Conservation (phyloP, 371 early-diverging fungal species). For the Lichtheimia ramosa region DNA sequence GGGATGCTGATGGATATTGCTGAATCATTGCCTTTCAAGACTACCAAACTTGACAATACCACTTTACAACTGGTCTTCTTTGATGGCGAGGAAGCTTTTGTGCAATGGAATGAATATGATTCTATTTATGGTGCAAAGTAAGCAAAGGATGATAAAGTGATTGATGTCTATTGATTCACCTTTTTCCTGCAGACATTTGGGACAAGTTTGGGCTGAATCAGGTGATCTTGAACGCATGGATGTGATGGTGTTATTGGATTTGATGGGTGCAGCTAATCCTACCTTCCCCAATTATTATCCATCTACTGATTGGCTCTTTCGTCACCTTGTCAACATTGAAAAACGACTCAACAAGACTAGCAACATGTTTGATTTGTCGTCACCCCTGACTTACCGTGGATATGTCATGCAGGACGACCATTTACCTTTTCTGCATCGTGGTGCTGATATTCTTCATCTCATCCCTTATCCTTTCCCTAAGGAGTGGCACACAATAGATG, state of each 20-base stretch:
- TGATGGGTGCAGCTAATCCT: slow-evolving; percentile 68
- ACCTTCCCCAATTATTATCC: slow-evolving; percentile 62
- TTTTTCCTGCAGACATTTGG: slow-evolving; percentile 16
- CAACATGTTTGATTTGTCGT: slow-evolving; percentile 39
- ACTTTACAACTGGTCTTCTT: slow-evolving; percentile 92
- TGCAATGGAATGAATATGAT: slow-evolving; percentile 74
- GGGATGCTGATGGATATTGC: slow-evolving; percentile 90
- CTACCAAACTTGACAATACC: slow-evolving; percentile 16
- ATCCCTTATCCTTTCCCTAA: slow-evolving; percentile 90
- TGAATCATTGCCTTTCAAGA: slow-evolving; percentile 25
- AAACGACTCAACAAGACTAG: slow-evolving; percentile 35
- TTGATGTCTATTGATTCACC: slow-evolving; percentile 20
- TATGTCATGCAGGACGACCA: slow-evolving; percentile 88
- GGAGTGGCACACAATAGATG: slow-evolving; percentile 85
- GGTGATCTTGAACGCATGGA: slow-evolving; percentile 72
- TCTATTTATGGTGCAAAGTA: slow-evolving; percentile 93
- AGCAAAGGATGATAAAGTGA: slow-evolving; percentile 10
- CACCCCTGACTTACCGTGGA: slow-evolving; percentile 30
- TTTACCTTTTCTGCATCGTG: slow-evolving; percentile 78
- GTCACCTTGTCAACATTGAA: slow-evolving; percentile 50
- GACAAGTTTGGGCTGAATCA: slow-evolving; percentile 43
- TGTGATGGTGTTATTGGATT: slow-evolving; percentile 83
- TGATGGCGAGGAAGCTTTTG: slow-evolving; percentile 96
- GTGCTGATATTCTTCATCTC: slow-evolving; percentile 86
- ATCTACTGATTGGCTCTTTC: slow-evolving; percentile 61